Percentiles rank a stretch among this genome's conserved stretches.
phyloP scores from a whole-genome alignment of 805 yeast species.

The Saccharomyces mikatae region DNA sequence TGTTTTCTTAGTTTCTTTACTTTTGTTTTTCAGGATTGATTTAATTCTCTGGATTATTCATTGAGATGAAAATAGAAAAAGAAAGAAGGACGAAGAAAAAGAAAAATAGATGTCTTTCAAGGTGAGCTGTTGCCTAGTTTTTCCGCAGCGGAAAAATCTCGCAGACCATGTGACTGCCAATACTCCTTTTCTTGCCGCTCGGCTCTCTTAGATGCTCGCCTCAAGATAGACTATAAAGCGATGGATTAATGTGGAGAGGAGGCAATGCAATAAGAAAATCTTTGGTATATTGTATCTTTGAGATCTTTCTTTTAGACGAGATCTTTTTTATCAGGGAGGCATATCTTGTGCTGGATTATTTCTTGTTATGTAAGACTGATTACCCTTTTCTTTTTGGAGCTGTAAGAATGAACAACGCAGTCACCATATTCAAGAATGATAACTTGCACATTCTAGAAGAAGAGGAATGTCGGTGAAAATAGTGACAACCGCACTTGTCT shows the following conservation, averaged over 20 bases:
- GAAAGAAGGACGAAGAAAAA: slow-evolving; percentile 10
- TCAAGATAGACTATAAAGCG: neutral
- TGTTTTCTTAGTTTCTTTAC: slow-evolving; percentile 19
- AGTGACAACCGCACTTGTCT: neutral
- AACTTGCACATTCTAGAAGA: neutral
- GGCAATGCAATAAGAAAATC: neutral
- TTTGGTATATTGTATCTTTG: neutral
- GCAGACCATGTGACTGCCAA: neutral
- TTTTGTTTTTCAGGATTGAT: neutral
- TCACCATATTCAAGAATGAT: neutral
- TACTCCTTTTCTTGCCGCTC: neutral
- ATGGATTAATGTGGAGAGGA: neutral
- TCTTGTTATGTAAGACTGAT: neutral
- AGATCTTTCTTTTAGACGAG: neutral
- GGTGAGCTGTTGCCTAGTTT: neutral
- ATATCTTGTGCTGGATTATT: neutral
- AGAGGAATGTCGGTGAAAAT: neutral
- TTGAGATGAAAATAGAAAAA: slow-evolving; percentile 21
- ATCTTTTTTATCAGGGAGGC: neutral
- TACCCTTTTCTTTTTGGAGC: neutral
- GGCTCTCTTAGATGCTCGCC: neutral
- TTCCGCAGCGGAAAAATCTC: neutral
- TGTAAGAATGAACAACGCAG: neutral
- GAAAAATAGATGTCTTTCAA: slow-evolving; percentile 12
- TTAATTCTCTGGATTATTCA: slow-evolving; percentile 1